Evolutionary conservation across 2,329 filamentous ascomycete species (phyloP).

Genomic region (Fusarium fujikuroi): DNA sequence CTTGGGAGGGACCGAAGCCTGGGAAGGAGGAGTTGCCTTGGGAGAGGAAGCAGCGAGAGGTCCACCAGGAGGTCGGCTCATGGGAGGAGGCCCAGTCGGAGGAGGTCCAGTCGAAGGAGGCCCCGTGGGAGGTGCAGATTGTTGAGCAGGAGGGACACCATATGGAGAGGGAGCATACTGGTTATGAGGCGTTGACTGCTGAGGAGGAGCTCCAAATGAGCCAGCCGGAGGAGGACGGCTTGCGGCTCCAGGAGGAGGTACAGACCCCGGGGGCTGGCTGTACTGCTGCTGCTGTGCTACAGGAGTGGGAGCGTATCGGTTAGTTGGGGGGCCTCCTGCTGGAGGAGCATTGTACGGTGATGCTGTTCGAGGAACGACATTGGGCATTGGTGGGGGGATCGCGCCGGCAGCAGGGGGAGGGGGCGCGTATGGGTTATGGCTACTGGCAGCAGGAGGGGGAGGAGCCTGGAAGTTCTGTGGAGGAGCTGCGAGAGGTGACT

Average conservation of each 20-base stretch:
- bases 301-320: constrained; percentile 79
- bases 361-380: constrained; percentile 75
- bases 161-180: constrained; percentile 72
- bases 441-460: constrained; percentile 68
- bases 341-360: constrained; percentile 91
- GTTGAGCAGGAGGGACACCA: constrained; percentile 49
- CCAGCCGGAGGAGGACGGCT: constrained; percentile 60
- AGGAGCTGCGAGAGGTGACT: constrained; percentile 74
- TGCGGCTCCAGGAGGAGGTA: constrained; percentile 54
- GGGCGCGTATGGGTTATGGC: constrained; percentile 64
- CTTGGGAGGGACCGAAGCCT: constrained; percentile 60
- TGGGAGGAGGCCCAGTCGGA: constrained; percentile 49
- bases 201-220: constrained; percentile 57
- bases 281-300: constrained; percentile 61
- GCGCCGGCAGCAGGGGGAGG: constrained; percentile 72
- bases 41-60: constrained; percentile 45
- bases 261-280: constrained; percentile 54
- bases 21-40: constrained; percentile 57
- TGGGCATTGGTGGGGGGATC: constrained; percentile 65
- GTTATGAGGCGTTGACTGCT: constrained; percentile 58
- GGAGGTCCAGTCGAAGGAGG: constrained; percentile 53
- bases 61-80: constrained; percentile 48
- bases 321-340: constrained; percentile 73
- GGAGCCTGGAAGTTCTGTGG: constrained; percentile 58
- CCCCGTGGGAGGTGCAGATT: constrained; percentile 53